Base-by-base conservation (phyloP, 768 basidiomycete genomes). In the Xanthoconium purpureum region DNA sequence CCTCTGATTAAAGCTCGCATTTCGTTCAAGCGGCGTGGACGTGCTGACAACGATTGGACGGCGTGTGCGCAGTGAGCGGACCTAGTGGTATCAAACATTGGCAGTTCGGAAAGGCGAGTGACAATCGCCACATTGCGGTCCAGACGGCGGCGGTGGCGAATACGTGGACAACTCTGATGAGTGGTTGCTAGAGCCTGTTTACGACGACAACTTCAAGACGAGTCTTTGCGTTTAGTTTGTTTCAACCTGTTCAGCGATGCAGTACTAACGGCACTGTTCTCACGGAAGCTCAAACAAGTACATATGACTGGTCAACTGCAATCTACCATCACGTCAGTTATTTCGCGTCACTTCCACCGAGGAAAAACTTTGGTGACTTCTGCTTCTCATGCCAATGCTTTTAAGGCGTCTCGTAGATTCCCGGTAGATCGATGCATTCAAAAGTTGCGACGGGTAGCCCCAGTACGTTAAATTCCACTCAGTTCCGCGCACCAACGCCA, bases 371-470 rank as follows among this genome's bases (percentile, higher is more conserved):
- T 35, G 33, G 46, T 35, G 33, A 35, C 24, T 24, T 24, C 24
- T 57, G 69, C 71, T 35, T 63, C 76, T 11, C 79, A 83, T 52
- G 56, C 36, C 48, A 57, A 54, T 80, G 30, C 84, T 83, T 10
- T 83, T 11, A 35, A 49, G 29, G 24, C 37, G 42, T 44, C 42
- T 47, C 64, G 61, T 66, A 65, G 61, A 63, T 65, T 55, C 17
- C 64, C 57, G 61, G 51, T 39, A 47, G 57, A 53, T 59, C 33
- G 35, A 2, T 33, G 43, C 42, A 50, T 24, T 24, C 47, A 35
- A 52, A 28, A 57, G 84, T 84, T 14, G 80, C 47, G 61, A 75
- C 47, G 76, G 73, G 75, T 80, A 12, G 79, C 77, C 78, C 73
- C 76, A 45, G 56, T 67, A 55, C 56, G 59, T 62, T 39, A 51